phyloP scores from a whole-genome alignment of 148 eudicot genomes.

The Chenopodium berlandieri region DNA sequence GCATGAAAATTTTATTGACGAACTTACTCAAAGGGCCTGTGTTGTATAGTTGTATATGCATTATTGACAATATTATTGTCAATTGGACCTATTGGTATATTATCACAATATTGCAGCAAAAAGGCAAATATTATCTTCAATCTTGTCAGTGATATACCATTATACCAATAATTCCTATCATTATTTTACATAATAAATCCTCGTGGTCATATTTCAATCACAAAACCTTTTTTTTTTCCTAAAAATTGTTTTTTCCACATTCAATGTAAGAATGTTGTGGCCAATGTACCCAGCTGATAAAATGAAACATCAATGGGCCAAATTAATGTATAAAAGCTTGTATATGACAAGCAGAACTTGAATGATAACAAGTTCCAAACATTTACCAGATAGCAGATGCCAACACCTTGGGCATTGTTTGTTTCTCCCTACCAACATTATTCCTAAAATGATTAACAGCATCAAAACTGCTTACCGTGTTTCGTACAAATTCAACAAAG shows the following conservation, averaged over 20 bases:
- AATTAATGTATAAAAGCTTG: neutral
- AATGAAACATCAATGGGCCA: neutral
- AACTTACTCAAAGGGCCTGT: neutral
- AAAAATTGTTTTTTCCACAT: neutral
- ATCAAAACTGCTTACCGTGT: neutral
- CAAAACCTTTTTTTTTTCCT: neutral
- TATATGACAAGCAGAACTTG: neutral
- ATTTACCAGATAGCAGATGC: neutral
- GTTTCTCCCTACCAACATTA: neutral
- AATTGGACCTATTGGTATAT: neutral
- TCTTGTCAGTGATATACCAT: neutral
- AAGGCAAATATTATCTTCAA: neutral
- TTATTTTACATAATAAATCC: neutral
- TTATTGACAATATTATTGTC: conserved; percentile 4
- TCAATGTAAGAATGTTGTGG: neutral
- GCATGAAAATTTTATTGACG: too few relatives aligned
- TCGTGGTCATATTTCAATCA: neutral
- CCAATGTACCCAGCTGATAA: neutral
- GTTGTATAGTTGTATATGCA: too few relatives aligned
- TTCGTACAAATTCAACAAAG: neutral
- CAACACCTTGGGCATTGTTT: neutral
- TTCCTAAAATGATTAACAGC: neutral
- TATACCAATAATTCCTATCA: neutral
- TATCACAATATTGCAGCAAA: neutral
- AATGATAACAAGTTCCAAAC: neutral